Evolutionary conservation across 306 rosid genomes (phyloP).

Genomic region (Dalbergia oliveri): DNA sequence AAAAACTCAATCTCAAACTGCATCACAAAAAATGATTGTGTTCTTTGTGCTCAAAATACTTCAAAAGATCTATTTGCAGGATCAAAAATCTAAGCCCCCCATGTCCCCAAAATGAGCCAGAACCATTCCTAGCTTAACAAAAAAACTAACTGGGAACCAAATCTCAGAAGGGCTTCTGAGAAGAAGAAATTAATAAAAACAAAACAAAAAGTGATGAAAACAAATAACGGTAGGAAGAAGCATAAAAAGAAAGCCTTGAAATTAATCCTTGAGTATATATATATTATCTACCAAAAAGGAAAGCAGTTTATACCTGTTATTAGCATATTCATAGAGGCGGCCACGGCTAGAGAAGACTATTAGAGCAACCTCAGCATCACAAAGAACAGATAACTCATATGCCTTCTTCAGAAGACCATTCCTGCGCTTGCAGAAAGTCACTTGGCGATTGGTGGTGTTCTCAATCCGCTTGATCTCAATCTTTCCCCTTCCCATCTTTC

Average conservation of each 20-base stretch:
- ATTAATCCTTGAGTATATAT: not conserved
- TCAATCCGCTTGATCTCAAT: slow-evolving; percentile 98
- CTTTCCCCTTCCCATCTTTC: slow-evolving; percentile 96
- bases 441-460: slow-evolving; percentile 99
- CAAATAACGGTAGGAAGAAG: not conserved
- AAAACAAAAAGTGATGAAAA: not conserved
- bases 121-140: slow-evolving; percentile 4
- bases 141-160: not conserved
- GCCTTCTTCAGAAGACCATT: slow-evolving; percentile 95
- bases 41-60: slow-evolving; percentile 54
- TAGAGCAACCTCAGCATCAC: slow-evolving; percentile 98
- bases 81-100: slow-evolving; percentile 38
- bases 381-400: slow-evolving; percentile 95
- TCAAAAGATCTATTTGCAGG: slow-evolving; percentile 52
- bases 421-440: slow-evolving; percentile 94
- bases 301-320: slow-evolving; percentile 68
- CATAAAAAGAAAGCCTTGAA: slow-evolving; percentile 11
- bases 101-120: slow-evolving; percentile 8
- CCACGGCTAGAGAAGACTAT: slow-evolving; percentile 98
- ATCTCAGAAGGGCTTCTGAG: slow-evolving; percentile 18
- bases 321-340: slow-evolving; percentile 94
- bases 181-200: not conserved
- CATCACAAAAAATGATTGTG: slow-evolving; percentile 51
- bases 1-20: slow-evolving; percentile 49
- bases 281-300: not conserved